Conservation (phyloP, 257 asterid genomes). For the Solanum okadae region DNA sequence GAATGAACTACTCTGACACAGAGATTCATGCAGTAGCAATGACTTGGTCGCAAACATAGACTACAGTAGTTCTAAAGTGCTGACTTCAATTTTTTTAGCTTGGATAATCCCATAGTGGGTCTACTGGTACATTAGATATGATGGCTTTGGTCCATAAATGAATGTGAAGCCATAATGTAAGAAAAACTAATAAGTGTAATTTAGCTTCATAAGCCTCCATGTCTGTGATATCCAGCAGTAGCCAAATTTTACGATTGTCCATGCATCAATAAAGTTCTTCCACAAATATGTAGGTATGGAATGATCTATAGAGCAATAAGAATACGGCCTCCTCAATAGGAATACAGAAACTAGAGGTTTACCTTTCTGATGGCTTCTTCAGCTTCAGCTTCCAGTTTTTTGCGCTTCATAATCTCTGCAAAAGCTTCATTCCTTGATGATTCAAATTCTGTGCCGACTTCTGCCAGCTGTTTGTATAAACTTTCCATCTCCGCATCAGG, state of each 20-base stretch:
- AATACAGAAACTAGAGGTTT: neutral
- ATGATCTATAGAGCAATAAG: neutral
- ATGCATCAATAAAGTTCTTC: neutral
- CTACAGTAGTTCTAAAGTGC: neutral
- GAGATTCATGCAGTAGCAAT: neutral
- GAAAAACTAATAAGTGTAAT: neutral
- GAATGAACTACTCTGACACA: neutral
- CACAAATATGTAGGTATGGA: neutral
- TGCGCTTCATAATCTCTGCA: slow-evolving; percentile 27
- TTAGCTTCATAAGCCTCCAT: neutral
- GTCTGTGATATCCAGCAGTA: neutral
- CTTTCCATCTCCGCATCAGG: slow-evolving; percentile 20
- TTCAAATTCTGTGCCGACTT: slow-evolving; percentile 27
- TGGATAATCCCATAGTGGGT: neutral
- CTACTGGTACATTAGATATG: neutral
- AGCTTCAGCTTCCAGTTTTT: slow-evolving; percentile 43
- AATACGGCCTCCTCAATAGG: neutral
- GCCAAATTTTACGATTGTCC: neutral
- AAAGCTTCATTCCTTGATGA: slow-evolving; percentile 33
- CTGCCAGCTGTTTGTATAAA: slow-evolving; percentile 28
- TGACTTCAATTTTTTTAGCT: neutral
- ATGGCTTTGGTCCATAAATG: neutral
- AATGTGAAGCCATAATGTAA: neutral
- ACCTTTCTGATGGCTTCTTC: slow-evolving; percentile 45
- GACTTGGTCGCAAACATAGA: neutral